Base-by-base conservation (phyloP, 768 basidiomycete species). In the Lactarius deliciosus region DNA sequence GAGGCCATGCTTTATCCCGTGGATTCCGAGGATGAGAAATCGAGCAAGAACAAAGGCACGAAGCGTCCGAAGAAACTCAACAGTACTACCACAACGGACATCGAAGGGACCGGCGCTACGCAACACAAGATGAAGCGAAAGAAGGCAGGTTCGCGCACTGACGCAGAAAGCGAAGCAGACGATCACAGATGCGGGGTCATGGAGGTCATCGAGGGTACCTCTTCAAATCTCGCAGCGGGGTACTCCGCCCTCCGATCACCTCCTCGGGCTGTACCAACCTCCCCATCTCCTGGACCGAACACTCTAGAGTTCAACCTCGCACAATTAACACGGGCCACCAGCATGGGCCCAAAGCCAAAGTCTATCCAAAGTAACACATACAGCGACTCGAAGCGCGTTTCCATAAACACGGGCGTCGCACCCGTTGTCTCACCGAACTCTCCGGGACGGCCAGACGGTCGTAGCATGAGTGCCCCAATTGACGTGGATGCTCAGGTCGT, bases 1-100 rank as follows among this genome's bases (percentile, higher is more conserved):
- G 80, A 79, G 38, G 71, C 72, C 8, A 61, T 69, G 8, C 74
- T 75, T 69, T 56, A 72, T 60, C 68, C 73, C 32, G 70, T 72
- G 53, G 69, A 36, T 25, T 63, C 60, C 5, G 60, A 41, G 2
- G 63, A 43, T 3, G 61, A 40, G 25, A 30, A 58, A 22, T 25
- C 16, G 47, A 30, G 11, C 53, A 63, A 60, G 16, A 43, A 13
- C 41, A 64, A 68, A n/a, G 58, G 61, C 15, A 63, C 30, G 34
- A 63, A 69, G 41, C 58, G 63, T 11, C 58, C 67, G n/a, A 69
- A 64, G 59, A 57, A 53, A 18, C n/a, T 32, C 57, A 32, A 16
- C 20, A 56, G 58, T n/a, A 28, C 36, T 63, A 64, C 65, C 15
- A 57, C 66, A 16, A 64, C 55, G 9, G 66, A 64, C 13, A 38